Evolutionary conservation across 257 asterid species (phyloP).

Genomic region (Asclepias syriaca): DNA sequence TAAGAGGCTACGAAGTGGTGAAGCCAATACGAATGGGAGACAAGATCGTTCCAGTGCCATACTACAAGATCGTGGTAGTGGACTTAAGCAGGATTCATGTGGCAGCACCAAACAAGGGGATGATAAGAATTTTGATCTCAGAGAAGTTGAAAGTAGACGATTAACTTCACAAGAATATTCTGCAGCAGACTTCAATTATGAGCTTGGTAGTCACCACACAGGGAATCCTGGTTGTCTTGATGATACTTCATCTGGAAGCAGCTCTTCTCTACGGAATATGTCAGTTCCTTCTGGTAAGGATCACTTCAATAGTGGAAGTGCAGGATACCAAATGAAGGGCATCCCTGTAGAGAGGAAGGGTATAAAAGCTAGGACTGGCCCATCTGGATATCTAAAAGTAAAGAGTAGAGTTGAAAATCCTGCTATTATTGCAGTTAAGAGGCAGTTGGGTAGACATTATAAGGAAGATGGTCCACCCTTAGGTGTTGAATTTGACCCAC

Average conservation of each 20-base stretch:
- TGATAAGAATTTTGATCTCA: conserved; percentile 42
- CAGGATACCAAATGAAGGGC: conserved; percentile 43
- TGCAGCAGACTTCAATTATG: conserved; percentile 47
- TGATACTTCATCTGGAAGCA: conserved; percentile 73
- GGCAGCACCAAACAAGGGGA: conserved; percentile 88
- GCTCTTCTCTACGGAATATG: conserved; percentile 49
- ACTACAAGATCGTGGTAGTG: conserved; percentile 79
- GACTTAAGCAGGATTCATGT: conserved; percentile 88
- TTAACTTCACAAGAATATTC: conserved; percentile 41
- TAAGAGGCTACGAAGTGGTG: conserved; percentile 53
- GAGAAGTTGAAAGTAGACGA: conserved; percentile 78
- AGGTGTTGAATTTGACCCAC: conserved; percentile 77
- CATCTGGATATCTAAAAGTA: conserved; percentile 92
- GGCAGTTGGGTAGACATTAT: conserved; percentile 77
- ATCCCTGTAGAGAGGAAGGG: conserved; percentile 36
- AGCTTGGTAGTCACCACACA: conserved; percentile 38
- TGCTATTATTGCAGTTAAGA: conserved; percentile 83
- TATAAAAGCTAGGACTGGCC: conserved; percentile 60
- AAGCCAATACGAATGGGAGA: conserved; percentile 34
- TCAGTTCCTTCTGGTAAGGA: conserved; percentile 35
- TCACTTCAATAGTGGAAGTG: conserved; percentile 34
- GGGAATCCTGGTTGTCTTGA: conserved; percentile 37
- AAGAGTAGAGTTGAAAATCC: conserved; percentile 69
- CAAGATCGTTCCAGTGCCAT: conserved; percentile 79
- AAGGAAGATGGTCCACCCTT: conserved; percentile 86